phyloP scores from a whole-genome alignment of 345 rosid genomes.

The Citrus sp. region DNA sequence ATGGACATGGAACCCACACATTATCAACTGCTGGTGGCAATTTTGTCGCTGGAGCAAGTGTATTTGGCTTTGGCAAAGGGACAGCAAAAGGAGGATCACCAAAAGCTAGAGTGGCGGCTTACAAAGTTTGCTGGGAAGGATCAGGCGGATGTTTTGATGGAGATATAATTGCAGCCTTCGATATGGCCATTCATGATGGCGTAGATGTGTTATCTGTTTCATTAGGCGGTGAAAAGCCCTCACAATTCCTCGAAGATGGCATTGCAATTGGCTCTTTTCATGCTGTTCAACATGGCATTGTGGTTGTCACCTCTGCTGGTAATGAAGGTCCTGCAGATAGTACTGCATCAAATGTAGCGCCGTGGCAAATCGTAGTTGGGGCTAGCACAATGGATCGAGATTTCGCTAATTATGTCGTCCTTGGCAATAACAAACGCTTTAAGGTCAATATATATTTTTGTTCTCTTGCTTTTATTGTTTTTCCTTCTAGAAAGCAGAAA shows the following conservation, averaged over 20 bases:
- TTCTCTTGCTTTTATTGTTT: conserved; percentile 12
- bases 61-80: conserved; percentile 53
- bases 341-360: conserved; percentile 66
- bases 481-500: not conserved
- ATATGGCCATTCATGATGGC: conserved; percentile 76
- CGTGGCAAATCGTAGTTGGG: conserved; percentile 87
- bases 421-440: conserved; percentile 51
- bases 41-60: conserved; percentile 48
- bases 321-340: conserved; percentile 72
- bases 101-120: conserved; percentile 73
- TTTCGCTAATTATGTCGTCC: conserved; percentile 60
- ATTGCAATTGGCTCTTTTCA: conserved; percentile 79
- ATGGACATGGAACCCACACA: conserved; percentile 91
- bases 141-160: conserved; percentile 54
- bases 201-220: conserved; percentile 79
- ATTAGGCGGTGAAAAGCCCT: conserved; percentile 41
- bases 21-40: conserved; percentile 80
- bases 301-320: conserved; percentile 72
- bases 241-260: conserved; percentile 47
- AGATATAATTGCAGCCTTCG: conserved; percentile 69
- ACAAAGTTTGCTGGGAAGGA: conserved; percentile 63
- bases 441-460: conserved; percentile 32
- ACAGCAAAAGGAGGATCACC: conserved; percentile 91
- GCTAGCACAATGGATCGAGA: conserved; percentile 88
- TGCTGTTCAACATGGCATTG: conserved; percentile 57